phyloP scores from a whole-genome alignment of 179 eudicot species.

The Heliamphora pulchella region DNA sequence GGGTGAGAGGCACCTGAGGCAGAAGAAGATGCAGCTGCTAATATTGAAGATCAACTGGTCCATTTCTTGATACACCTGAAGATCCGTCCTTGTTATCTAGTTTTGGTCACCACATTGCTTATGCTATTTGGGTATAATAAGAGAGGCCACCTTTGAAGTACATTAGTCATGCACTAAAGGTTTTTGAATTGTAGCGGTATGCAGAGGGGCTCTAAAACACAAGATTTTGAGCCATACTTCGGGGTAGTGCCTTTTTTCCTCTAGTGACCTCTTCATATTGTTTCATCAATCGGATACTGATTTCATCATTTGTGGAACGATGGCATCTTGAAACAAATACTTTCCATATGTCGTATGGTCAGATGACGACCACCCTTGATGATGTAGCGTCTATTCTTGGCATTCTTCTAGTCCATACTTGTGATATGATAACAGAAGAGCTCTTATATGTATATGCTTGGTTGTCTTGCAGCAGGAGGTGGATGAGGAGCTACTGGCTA shows the following conservation, averaged over 20 bases:
- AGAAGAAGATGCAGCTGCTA: not conserved
- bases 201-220: not conserved
- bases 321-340: not conserved
- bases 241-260: not conserved
- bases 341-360: not conserved
- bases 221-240: not conserved
- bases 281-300: too few relatives aligned
- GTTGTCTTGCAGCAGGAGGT: not conserved
- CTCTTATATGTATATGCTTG: too few relatives aligned
- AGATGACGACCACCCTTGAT: not conserved
- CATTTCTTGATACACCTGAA: not conserved
- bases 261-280: not conserved
- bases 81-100: not conserved
- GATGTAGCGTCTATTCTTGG: not conserved
- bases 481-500: not conserved
- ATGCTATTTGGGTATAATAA: not conserved
- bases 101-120: too few relatives aligned
- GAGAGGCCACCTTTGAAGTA: not conserved
- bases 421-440: not conserved
- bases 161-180: not conserved
- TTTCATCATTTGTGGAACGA: not conserved
- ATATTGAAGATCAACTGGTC: not conserved
- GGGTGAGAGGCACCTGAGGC: not conserved
- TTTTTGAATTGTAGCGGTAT: not conserved
- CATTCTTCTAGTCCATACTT: not conserved